These are phyloP conservation scores for Ceratocystis papillata DNA, from an alignment of 2,329 filamentous ascomycete genomes.

Conservation along the genomic window DNA sequence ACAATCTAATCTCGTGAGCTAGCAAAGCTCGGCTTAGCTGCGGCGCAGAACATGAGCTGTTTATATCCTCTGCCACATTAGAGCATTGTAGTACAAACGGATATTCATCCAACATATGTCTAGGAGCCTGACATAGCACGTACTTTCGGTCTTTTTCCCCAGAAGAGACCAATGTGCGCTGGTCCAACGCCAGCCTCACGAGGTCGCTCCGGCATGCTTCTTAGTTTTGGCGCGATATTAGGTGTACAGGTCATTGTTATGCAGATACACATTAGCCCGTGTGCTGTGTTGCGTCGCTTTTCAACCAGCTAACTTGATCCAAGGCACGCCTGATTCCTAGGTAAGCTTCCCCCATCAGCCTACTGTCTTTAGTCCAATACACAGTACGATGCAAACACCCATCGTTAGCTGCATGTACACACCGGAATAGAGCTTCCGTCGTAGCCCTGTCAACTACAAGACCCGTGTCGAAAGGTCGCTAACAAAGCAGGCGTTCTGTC, in stretches of 20 bases:
- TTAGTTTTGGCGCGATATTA: too few species aligned
- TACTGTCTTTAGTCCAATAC: not conserved
- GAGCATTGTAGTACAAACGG: not conserved
- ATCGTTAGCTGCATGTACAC: not conserved
- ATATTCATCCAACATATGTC: not conserved
- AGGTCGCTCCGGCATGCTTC: too few species aligned
- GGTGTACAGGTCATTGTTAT: not conserved
- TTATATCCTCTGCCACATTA: not conserved
- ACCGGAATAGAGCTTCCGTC: not conserved
- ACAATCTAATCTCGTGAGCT: not conserved
- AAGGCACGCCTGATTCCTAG: too few species aligned
- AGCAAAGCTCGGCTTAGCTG: not conserved
- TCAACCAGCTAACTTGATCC: not conserved
- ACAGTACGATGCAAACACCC: not conserved
- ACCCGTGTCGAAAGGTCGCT: not conserved
- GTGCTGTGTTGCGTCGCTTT: not conserved
- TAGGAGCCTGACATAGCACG: too few species aligned
- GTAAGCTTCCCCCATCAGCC: too few species aligned
- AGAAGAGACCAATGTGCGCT: too few species aligned
- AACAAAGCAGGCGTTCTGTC: too few species aligned
- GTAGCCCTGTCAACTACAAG: not conserved
- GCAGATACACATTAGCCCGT: not conserved
- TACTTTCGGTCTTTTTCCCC: too few species aligned
- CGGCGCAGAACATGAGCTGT: not conserved
- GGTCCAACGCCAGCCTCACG: too few species aligned